phyloP scores from a whole-genome alignment of 306 rosid genomes.

The Prunus padus region DNA sequence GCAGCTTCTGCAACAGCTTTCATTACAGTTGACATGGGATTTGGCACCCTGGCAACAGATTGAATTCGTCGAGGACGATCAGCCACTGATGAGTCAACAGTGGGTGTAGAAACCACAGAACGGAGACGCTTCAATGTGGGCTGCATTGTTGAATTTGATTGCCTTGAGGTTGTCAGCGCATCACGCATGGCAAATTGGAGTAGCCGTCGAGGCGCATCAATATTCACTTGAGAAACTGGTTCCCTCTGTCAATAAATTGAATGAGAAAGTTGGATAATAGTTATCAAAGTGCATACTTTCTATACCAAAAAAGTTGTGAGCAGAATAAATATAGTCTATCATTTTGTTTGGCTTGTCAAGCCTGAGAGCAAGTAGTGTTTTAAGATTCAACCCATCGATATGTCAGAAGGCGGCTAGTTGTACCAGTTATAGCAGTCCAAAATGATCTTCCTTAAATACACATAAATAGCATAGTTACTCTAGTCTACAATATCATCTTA shows the following conservation, averaged over 20 bases:
- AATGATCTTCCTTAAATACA: not conserved
- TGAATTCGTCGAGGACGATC: conserved; percentile 53
- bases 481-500: not conserved
- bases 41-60: conserved; percentile 57
- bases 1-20: conserved; percentile 96
- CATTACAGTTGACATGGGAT: conserved; percentile 83
- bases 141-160: conserved; percentile 46
- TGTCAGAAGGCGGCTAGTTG: no score
- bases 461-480: not conserved
- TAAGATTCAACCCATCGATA: no score
- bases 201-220: conserved; percentile 73
- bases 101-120: conserved; percentile 77
- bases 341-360: no score
- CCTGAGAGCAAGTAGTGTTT: no score
- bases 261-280: conserved; percentile 34
- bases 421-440: not conserved
- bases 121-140: conserved; percentile 83
- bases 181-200: conserved; percentile 94
- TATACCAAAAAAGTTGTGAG: not conserved
- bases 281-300: not conserved
- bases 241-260: conserved; percentile 57
- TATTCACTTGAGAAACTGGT: conserved; percentile 44
- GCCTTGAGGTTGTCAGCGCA: conserved; percentile 68
- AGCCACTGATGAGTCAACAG: conserved; percentile 47
- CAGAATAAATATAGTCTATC: not conserved